These are phyloP conservation scores for Colletotrichum sojae DNA, from an alignment of 2,329 filamentous ascomycete genomes.

Conservation along the genomic window DNA sequence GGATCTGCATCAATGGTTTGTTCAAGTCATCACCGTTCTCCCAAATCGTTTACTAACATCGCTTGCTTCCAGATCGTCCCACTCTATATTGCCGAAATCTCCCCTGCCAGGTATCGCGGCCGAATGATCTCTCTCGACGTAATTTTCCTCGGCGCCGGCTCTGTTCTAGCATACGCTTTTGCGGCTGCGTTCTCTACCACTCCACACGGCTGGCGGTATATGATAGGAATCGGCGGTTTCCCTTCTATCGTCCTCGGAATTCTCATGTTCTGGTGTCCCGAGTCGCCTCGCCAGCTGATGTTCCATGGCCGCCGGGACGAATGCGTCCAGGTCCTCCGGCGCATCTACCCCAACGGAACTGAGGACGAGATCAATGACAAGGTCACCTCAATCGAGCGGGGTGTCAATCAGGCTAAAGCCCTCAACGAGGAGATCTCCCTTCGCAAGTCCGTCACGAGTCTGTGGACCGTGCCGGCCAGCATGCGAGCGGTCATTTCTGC, in stretches of 20 bases:
- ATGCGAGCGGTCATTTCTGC: constrained; percentile 57
- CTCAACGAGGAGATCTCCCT: constrained; percentile 26
- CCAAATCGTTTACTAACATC: background rate
- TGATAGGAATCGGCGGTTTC: constrained; percentile 33
- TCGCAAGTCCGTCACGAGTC: constrained; percentile 43
- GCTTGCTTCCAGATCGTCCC: background rate
- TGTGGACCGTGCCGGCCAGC: constrained; percentile 53
- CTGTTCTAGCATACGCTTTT: constrained; percentile 44
- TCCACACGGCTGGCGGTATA: constrained; percentile 44
- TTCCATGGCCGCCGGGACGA: constrained; percentile 50
- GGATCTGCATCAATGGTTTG: constrained; percentile 57
- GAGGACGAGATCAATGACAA: constrained; percentile 49
- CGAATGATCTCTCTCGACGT: constrained; percentile 46
- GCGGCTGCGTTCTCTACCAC: constrained; percentile 53
- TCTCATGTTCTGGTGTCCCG: constrained; percentile 37
- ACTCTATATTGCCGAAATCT: constrained; percentile 46
- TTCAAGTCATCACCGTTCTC: background rate
- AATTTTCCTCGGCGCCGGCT: constrained; percentile 44
- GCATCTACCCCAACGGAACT: constrained; percentile 9
- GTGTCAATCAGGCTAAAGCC: constrained; percentile 21
- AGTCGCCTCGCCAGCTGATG: constrained; percentile 43
- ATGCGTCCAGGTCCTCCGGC: constrained; percentile 40
- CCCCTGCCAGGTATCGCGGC: constrained; percentile 44
- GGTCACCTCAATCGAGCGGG: constrained; percentile 33
- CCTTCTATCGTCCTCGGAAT: constrained; percentile 42